These are phyloP conservation scores for Schizonepeta tenuifolia DNA, from an alignment of 257 asterid species.

Conservation along the genomic window DNA sequence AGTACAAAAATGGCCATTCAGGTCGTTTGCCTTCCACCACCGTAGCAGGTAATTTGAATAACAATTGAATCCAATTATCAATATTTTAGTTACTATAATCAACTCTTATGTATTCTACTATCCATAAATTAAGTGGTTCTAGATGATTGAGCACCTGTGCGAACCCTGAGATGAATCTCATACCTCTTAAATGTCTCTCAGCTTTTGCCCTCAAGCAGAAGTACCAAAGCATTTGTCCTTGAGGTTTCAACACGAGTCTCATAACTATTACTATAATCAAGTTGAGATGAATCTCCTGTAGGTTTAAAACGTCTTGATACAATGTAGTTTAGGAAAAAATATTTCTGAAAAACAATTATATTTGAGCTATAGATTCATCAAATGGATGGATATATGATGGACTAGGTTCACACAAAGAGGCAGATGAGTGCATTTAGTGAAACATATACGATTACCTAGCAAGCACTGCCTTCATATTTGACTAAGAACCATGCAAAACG, in stretches of 20 bases:
- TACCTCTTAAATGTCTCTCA: neutral
- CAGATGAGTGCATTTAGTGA: slow-evolving; percentile 6
- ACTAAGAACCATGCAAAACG: slow-evolving; percentile 1
- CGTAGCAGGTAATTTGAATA: slow-evolving; percentile 52
- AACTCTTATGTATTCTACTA: neutral
- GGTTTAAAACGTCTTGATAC: neutral
- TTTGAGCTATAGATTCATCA: no score
- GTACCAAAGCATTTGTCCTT: no score
- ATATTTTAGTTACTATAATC: neutral
- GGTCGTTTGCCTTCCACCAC: slow-evolving; percentile 64
- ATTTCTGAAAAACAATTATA: neutral
- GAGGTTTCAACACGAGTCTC: neutral
- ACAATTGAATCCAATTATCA: neutral
- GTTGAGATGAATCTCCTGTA: neutral
- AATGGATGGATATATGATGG: neutral
- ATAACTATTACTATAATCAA: neutral
- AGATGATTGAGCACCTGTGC: neutral
- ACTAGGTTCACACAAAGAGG: neutral
- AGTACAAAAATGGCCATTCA: slow-evolving; percentile 64
- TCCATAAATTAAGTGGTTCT: neutral
- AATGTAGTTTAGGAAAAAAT: neutral
- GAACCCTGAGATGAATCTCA: neutral
- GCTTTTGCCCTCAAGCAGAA: neutral
- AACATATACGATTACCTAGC: neutral
- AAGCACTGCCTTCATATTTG: slow-evolving; percentile 1